Percentiles rank a stretch among this genome's conserved stretches.
Evolutionary conservation across 179 eudicot species (phyloP).

Genomic region (Beta corolliflora): DNA sequence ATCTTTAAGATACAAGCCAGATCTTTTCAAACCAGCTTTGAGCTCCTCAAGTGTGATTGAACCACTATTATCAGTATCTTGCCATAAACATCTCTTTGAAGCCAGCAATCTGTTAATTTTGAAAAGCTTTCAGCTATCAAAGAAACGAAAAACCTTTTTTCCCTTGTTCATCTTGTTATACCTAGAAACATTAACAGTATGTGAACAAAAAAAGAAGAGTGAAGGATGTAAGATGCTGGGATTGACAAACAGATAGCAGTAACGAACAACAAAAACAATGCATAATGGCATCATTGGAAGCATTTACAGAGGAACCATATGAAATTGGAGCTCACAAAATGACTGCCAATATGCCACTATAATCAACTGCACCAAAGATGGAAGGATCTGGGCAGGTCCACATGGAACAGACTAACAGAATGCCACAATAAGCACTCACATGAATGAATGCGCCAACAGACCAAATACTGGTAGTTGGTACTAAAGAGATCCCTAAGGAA

Average conservation of each 20-base stretch:
- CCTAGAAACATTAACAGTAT: background rate
- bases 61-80: conserved; percentile 78
- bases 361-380: too few relatives aligned
- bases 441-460: too few relatives aligned
- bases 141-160: background rate
- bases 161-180: background rate
- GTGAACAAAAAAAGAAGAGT: background rate
- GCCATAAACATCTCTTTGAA: conserved; percentile 75
- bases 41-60: conserved; percentile 86
- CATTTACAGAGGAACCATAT: too few relatives aligned
- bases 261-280: too few relatives aligned
- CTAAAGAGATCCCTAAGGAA: too few relatives aligned
- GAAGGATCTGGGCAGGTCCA: background rate
- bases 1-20: conserved; percentile 77
- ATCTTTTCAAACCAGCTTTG: conserved; percentile 71
- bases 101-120: conserved; percentile 82
- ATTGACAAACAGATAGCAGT: too few relatives aligned
- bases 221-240: too few relatives aligned
- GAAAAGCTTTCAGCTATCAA: conserved; percentile 72
- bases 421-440: too few relatives aligned
- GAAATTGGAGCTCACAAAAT: background rate
- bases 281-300: too few relatives aligned
- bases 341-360: too few relatives aligned
- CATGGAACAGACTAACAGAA: too few relatives aligned
- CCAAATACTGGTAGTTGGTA: too few relatives aligned